Base-by-base conservation (phyloP, 805 yeast species). In the Candida endomychidarum region DNA sequence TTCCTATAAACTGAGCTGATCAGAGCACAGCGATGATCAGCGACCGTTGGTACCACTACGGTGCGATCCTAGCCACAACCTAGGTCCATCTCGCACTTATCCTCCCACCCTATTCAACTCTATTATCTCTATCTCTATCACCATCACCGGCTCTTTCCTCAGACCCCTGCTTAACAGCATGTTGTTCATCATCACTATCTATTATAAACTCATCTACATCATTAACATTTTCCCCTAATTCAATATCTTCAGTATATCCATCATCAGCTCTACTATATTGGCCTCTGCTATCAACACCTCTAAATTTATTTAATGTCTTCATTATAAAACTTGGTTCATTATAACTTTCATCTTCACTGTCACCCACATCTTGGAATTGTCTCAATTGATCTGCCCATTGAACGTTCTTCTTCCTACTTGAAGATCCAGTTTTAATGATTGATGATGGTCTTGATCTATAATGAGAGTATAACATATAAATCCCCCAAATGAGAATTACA, bases 321-420 rank as follows among this genome's bases (percentile, higher is more conserved):
- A 61, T 43, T 5, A 67, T 52, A 34, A 74, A 63, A 2, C 77
- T 70, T 27, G 64, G 57, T 22, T 56, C 59, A 7, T 35, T 10
- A 34, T 7, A 17, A 27, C 60, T 41, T 11, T 43, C 49, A 18
- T 49, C 49, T 16, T 49, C 51, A 12, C 50, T 52, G 28, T 53
- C 61, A 3, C 23, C 35, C n/a, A 57, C 64, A 12, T 57, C 62
- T 43, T 65, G 64, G 42, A 59, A 60, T 29, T 52, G 53, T 42
- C 65, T 50, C 40, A 70, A 50, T 51, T 67, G 70, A 45, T 70
- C 74, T 8, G 74, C 74, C 75, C 75, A 70, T 52, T 64, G 74
- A 11, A 70, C 75, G 37, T 68, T 69, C 52, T 70, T 70, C 56
- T 67, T 68, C 38, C 57, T 61, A 1, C 61, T 60, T 10, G 59